Conservation (phyloP, 148 eudicot species). For the Pouteria glomerata region DNA sequence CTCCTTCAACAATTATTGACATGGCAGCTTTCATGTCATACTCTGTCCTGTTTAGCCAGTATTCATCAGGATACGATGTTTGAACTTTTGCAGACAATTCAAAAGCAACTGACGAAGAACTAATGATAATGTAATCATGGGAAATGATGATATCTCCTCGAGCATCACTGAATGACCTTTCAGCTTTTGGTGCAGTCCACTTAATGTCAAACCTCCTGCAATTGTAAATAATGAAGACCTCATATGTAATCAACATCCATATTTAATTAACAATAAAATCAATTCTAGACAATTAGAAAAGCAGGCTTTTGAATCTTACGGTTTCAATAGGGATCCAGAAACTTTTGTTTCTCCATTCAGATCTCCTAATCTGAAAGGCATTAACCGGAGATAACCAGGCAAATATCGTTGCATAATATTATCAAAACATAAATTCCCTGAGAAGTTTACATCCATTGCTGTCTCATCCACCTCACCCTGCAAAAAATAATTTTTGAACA, state of each 20-base stretch:
- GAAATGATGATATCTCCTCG: slow-evolving; percentile 97
- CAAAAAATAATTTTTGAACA: slow-evolving; percentile 6
- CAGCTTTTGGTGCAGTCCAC: slow-evolving; percentile 98
- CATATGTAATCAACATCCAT: background rate
- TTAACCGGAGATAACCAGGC: slow-evolving; percentile 61
- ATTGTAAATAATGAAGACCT: slow-evolving; percentile 1
- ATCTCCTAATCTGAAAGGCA: slow-evolving; percentile 79
- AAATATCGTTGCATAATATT: slow-evolving; percentile 73
- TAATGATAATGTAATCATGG: slow-evolving; percentile 69
- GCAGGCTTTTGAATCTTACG: slow-evolving; percentile 48
- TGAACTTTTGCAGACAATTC: slow-evolving; percentile 68
- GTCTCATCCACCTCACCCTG: slow-evolving; percentile 89
- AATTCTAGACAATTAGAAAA: slow-evolving; percentile 3
- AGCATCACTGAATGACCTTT: slow-evolving; percentile 93
- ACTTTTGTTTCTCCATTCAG: slow-evolving; percentile 92
- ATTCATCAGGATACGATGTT: slow-evolving; percentile 58
- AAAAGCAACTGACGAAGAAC: slow-evolving; percentile 88
- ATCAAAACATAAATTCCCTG: slow-evolving; percentile 75
- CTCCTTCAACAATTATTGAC: slow-evolving; percentile 73
- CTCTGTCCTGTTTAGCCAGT: slow-evolving; percentile 39
- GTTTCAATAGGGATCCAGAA: slow-evolving; percentile 84
- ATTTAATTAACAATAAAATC: background rate
- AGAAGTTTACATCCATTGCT: slow-evolving; percentile 92
- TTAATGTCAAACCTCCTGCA: slow-evolving; percentile 95
- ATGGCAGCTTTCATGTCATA: slow-evolving; percentile 34